Percentiles rank a stretch among this genome's conserved stretches.
Evolutionary conservation across 2,329 filamentous ascomycete genomes (phyloP).

Genomic region (Huntiella savannae): DNA sequence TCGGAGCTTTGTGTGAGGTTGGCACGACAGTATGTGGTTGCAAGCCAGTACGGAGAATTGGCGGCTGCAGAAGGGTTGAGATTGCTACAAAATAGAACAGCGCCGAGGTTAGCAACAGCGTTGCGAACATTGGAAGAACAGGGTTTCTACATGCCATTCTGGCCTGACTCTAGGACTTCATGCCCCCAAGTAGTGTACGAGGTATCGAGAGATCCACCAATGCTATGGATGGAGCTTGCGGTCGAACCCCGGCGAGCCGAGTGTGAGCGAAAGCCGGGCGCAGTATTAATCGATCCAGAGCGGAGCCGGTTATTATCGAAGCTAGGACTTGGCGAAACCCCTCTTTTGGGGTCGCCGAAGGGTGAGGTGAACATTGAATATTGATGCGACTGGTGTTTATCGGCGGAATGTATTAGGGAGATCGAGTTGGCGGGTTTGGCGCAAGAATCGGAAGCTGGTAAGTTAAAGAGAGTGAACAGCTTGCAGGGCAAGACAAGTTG

Average conservation of each 20-base stretch:
- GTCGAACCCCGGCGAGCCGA: slow-evolving; percentile 49
- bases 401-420: not conserved
- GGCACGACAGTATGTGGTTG: slow-evolving; percentile 59
- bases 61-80: slow-evolving; percentile 77
- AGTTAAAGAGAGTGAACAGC: not conserved
- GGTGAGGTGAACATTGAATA: slow-evolving; percentile 7
- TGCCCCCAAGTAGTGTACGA: slow-evolving; percentile 36
- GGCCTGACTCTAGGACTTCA: slow-evolving; percentile 50
- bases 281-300: not conserved
- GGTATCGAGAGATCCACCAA: slow-evolving; percentile 66
- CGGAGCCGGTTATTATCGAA: slow-evolving; percentile 5
- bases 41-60: slow-evolving; percentile 75
- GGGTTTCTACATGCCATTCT: slow-evolving; percentile 46
- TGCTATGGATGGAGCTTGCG: slow-evolving; percentile 71
- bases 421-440: not conserved
- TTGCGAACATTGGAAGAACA: not conserved
- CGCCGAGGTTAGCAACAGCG: slow-evolving; percentile 1
- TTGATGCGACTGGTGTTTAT: not conserved
- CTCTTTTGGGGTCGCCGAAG: slow-evolving; percentile 4
- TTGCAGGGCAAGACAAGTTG: too few relatives aligned
- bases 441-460: not conserved
- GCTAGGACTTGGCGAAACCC: slow-evolving; percentile 9
- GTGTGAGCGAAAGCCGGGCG: slow-evolving; percentile 21
- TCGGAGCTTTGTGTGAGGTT: slow-evolving; percentile 61
- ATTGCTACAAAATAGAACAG: slow-evolving; percentile 40